These are phyloP conservation scores for Phytophthora cactorum DNA, from an alignment of 352 stramenopile species.

Conservation along the genomic window DNA sequence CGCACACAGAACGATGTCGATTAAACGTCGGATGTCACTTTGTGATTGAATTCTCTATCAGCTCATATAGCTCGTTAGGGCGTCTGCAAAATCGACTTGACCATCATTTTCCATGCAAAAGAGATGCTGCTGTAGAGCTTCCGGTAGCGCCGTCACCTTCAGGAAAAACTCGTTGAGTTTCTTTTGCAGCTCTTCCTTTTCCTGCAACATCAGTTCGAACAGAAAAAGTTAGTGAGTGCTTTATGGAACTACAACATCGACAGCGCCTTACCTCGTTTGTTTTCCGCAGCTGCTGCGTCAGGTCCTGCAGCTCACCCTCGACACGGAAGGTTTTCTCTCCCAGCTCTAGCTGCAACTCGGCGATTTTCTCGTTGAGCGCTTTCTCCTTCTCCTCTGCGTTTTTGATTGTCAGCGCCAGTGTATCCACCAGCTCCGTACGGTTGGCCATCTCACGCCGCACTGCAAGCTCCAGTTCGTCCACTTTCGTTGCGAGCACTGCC, in stretches of 20 bases:
- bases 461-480: conserved; percentile 58
- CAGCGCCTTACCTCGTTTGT: conserved; percentile 58
- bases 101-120: conserved; percentile 52
- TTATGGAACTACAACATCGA: neutral
- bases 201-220: conserved; percentile 38
- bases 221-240: neutral
- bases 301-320: conserved; percentile 63
- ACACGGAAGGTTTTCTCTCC: conserved; percentile 70
- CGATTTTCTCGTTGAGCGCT: conserved; percentile 48
- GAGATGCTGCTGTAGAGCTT: conserved; percentile 73
- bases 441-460: conserved; percentile 66
- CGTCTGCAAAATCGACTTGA: conserved; percentile 76
- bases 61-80: conserved; percentile 80
- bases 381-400: conserved; percentile 57
- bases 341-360: conserved; percentile 58
- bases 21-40: neutral
- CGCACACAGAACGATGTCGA: neutral
- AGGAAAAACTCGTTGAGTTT: conserved; percentile 83
- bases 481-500: conserved; percentile 45
- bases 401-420: conserved; percentile 67
- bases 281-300: conserved; percentile 60
- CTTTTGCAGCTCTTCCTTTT: conserved; percentile 84
- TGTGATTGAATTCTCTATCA: conserved; percentile 32
- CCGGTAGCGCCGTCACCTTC: conserved; percentile 70
- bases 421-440: conserved; percentile 81